Conservation (phyloP, 345 rosid genomes). For the Salix udensis region DNA sequence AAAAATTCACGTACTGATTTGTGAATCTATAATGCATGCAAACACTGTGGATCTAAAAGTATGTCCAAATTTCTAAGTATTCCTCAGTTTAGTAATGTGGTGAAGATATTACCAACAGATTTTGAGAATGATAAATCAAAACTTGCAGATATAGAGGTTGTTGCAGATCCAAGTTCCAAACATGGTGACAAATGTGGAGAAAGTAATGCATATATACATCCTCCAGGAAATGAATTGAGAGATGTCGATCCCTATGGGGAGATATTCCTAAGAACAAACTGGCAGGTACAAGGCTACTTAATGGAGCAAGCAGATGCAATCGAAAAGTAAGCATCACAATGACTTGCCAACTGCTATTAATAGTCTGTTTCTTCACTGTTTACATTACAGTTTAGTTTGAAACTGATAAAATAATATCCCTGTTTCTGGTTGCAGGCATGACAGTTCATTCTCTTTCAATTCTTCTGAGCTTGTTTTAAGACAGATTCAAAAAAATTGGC, state of each 20-base stretch:
- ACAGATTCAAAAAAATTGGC: conserved; percentile 78
- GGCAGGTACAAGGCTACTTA: conserved; percentile 87
- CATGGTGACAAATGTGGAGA: conserved; percentile 38
- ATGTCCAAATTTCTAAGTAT: too few species aligned
- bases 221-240: conserved; percentile 33
- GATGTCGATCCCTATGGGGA: conserved; percentile 40
- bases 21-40: neutral
- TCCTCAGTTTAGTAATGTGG: neutral
- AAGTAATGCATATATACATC: conserved; percentile 33
- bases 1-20: neutral
- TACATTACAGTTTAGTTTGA: conserved; percentile 1
- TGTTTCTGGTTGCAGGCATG: conserved; percentile 51
- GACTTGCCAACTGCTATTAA: neutral
- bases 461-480: conserved; percentile 59
- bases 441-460: conserved; percentile 62
- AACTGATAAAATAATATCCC: neutral
- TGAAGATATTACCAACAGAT: conserved; percentile 1
- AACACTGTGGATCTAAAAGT: neutral
- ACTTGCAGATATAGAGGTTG: conserved; percentile 56
- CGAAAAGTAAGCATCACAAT: conserved; percentile 53
- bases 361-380: neutral
- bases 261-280: conserved; percentile 62
- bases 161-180: conserved; percentile 44
- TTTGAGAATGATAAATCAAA: conserved; percentile 17
- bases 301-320: conserved; percentile 81